A percentile compares a stretch with the other conserved stretches of the same genome.
Evolutionary conservation across 345 rosid genomes (phyloP).

Genomic region (Salix udensis): DNA sequence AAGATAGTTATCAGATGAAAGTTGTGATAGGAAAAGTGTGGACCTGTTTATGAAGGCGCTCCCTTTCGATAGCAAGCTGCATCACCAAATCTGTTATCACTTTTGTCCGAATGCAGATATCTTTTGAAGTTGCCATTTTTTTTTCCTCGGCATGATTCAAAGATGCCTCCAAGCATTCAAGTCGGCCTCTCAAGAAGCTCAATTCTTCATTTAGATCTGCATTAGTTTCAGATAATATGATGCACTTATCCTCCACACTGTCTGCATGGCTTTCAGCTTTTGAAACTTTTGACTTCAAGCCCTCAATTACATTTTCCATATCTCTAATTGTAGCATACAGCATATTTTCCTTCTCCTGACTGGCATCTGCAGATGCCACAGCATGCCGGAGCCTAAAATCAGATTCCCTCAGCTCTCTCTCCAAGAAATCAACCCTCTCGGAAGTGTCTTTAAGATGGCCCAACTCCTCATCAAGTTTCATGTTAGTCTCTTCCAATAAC

Average conservation of each 20-base stretch:
- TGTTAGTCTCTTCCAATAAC: conserved; percentile 40
- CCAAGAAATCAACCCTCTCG: conserved; percentile 60
- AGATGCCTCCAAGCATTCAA: conserved; percentile 58
- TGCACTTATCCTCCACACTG: conserved; percentile 67
- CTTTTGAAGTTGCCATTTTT: conserved; percentile 61
- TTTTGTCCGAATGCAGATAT: conserved; percentile 58
- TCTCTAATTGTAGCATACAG: conserved; percentile 61
- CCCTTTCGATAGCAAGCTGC: conserved; percentile 77
- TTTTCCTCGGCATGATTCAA: conserved; percentile 68
- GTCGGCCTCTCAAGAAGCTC: conserved; percentile 59
- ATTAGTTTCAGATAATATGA: conserved; percentile 68
- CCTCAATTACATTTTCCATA: conserved; percentile 78
- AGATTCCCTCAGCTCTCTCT: conserved; percentile 59
- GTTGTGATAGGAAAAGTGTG: neutral
- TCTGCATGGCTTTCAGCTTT: conserved; percentile 77
- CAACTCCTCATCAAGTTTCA: conserved; percentile 51
- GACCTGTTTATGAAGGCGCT: conserved; percentile 86
- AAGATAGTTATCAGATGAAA: neutral
- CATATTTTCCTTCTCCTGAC: conserved; percentile 75
- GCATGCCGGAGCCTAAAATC: conserved; percentile 70
- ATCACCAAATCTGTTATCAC: conserved; percentile 69
- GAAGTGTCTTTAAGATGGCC: conserved; percentile 41
- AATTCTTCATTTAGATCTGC: conserved; percentile 68
- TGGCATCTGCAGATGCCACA: conserved; percentile 75
- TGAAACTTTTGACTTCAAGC: conserved; percentile 61